Evolutionary conservation across 495 filamentous ascomycete genomes (phyloP), one percentile per base, ranked within the genome.

Genomic region (Aspergillus conjunctus): DNA sequence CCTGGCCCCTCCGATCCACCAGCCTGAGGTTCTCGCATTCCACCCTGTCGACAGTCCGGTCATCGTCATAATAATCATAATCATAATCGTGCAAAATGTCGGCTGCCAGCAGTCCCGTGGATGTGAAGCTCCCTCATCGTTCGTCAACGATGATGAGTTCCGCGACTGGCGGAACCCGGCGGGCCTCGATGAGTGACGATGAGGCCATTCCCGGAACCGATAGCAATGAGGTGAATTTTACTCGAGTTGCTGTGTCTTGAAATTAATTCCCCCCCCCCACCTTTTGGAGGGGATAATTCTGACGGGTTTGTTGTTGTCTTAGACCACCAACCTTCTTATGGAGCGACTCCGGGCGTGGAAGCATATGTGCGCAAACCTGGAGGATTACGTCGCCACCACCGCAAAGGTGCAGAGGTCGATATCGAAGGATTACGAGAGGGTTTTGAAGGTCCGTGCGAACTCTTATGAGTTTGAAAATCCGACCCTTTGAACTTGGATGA

Each of bases 291-390:
- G 55, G 61, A 61, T 58, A 17, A 59, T 54, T 21, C 56, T 55
- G 8, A 51, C 52, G 30, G 32, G 4, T 5, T 39, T 48, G 4
- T 22, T 22, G 1, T 32, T 39, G 9, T n/a, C 32, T 33, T 60
- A 93, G 84, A 88, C 89, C 12, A 86, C 89, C 43, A 87, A 83
- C 55, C 80, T 97, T 22, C 85, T 98, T 53, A 77, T 88, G 18
- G 88, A 98, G 75, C 87, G 94, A 56, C 81, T 98, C 56, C 86
- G 87, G 63, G 95, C 95, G 34, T 98, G 91, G 90, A 98, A 97
- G 69, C 95, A 98, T 71, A 91, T 91, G 61, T 89, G 91, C 55
- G 89, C 78, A 54, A 93, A 97, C 71, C 76, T 98, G 30, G 92
- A 97, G 73, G 90, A 93, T 52, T 98, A 97, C 70, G 83, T 98